Evolutionary conservation across 2,329 filamentous ascomycete genomes (phyloP).

Genomic region (Didymella sp.): DNA sequence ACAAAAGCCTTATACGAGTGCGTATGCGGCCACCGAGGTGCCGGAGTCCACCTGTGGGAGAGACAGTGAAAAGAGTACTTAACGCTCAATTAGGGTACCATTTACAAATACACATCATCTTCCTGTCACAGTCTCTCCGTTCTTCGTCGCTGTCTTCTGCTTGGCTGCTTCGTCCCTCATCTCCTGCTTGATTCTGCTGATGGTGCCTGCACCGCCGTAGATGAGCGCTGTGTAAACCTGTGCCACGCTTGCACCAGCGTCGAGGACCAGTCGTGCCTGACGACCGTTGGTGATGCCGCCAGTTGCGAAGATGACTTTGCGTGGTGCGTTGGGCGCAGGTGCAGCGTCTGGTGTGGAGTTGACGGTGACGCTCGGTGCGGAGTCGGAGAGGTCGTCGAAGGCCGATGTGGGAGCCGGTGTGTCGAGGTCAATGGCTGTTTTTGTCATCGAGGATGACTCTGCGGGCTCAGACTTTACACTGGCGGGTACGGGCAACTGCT

Average conservation of each 20-base stretch:
- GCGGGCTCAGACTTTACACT: conserved; percentile 1
- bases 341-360: conserved; percentile 28
- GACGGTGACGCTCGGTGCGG: conserved; percentile 36
- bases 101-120: conserved; percentile 3
- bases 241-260: conserved; percentile 87
- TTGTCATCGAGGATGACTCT: conserved; percentile 19
- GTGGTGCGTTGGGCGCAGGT: conserved; percentile 40
- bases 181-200: conserved; percentile 60
- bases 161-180: conserved; percentile 54
- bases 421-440: conserved; percentile 29
- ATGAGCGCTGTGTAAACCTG: conserved; percentile 87
- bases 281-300: conserved; percentile 90
- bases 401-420: conserved; percentile 33
- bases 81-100: not conserved
- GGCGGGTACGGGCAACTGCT: conserved; percentile 22
- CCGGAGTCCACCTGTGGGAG: too few species aligned
- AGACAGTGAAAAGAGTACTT: not conserved
- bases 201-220: conserved; percentile 68
- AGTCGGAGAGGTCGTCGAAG: conserved; percentile 40
- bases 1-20: conserved; percentile 4
- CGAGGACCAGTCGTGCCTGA: conserved; percentile 80
- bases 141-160: conserved; percentile 31
- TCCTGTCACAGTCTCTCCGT: not conserved
- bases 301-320: conserved; percentile 90
- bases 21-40: too few species aligned